Conservation (phyloP, 2,329 filamentous ascomycete genomes). For the Aureobasidium sp. region DNA sequence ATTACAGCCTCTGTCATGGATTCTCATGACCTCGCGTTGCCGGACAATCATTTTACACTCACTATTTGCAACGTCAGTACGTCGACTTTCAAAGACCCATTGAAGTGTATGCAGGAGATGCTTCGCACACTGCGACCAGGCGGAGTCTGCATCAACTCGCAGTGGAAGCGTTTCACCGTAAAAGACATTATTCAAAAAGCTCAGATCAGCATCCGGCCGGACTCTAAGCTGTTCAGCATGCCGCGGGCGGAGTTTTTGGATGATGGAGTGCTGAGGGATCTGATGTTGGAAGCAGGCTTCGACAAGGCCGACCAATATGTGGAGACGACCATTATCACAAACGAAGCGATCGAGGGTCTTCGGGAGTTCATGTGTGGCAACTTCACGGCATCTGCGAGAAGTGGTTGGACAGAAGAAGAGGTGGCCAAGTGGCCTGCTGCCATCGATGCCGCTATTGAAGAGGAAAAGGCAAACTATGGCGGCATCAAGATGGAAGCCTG, state of each 20-base stretch:
- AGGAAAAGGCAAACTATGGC: not conserved
- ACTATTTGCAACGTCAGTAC: not conserved
- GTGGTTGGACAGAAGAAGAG: not conserved
- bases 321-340: not conserved
- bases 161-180: not conserved
- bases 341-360: not conserved
- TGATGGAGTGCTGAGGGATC: not conserved
- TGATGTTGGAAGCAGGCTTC: not conserved
- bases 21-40: not conserved
- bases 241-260: not conserved
- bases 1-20: not conserved
- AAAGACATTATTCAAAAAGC: not conserved
- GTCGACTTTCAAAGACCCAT: not conserved
- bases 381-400: not conserved
- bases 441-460: not conserved
- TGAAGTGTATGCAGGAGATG: not conserved
- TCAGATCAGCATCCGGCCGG: not conserved
- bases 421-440: not conserved
- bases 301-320: not conserved
- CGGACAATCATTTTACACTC: not conserved
- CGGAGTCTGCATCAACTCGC: not conserved
- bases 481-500: not conserved
- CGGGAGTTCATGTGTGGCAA: not conserved
- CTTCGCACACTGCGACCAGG: not conserved
- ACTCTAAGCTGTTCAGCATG: not conserved